Conservation (phyloP, 2,329 filamentous ascomycete genomes). For the Periconia sp. region DNA sequence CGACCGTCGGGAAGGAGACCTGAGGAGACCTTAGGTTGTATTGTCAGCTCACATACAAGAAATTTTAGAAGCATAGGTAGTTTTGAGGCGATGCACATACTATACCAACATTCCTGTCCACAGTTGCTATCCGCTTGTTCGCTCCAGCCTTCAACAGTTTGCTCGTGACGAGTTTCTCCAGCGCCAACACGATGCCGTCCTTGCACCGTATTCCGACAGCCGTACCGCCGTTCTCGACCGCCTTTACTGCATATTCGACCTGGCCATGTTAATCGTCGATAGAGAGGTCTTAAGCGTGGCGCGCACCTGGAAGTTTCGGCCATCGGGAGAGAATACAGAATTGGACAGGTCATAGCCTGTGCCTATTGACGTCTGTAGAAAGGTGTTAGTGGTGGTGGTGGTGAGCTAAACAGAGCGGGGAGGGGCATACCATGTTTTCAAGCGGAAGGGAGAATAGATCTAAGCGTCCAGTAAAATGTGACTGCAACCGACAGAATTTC, state of each 20-base stretch:
- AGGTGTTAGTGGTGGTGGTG: constrained; percentile 19
- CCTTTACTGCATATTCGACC: constrained; percentile 97
- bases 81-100: constrained; percentile 58
- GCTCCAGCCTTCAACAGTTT: constrained; percentile 93
- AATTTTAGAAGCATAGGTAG: background rate
- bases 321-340: constrained; percentile 99
- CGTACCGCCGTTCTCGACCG: constrained; percentile 96
- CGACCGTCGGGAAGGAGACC: constrained; percentile 93
- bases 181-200: constrained; percentile 91
- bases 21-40: constrained; percentile 73
- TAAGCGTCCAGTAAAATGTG: constrained; percentile 10
- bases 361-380: constrained; percentile 89
- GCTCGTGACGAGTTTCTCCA: constrained; percentile 94
- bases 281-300: background rate
- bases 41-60: constrained; percentile 3
- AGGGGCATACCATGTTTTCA: constrained; percentile 32
- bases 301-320: constrained; percentile 91
- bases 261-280: constrained; percentile 28
- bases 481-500: background rate
- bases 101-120: constrained; percentile 91
- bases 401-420: constrained; percentile 9
- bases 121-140: constrained; percentile 95
- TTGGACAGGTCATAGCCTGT: constrained; percentile 99
- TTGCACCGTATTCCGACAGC: constrained; percentile 96
- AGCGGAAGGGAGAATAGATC: background rate